Percentiles rank a stretch among this genome's conserved stretches.
Conservation (phyloP, 75 land plant species). For the Larix kaempferi region DNA sequence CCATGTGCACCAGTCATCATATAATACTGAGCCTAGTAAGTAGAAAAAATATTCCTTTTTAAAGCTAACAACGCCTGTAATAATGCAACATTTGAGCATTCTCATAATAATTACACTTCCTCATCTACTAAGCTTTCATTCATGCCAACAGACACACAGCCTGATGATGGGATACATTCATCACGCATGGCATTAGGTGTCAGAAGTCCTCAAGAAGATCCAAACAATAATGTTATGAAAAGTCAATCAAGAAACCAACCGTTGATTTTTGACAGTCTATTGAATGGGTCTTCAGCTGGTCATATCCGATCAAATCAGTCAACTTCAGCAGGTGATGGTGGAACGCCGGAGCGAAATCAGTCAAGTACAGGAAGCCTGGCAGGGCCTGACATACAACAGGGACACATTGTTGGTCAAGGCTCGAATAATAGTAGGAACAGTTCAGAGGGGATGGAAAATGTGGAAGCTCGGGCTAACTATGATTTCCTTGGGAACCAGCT, state of each 20-base stretch:
- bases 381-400: constrained; percentile 4
- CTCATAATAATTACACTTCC: neutral
- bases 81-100: neutral
- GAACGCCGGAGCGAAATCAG: constrained; percentile 6
- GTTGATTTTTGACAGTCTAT: neutral
- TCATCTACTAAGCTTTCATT: constrained; percentile 1
- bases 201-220: neutral
- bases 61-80: neutral
- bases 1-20: neutral
- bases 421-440: neutral
- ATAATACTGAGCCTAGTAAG: neutral
- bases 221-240: constrained; percentile 1
- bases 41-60: neutral
- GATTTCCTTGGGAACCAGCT: constrained; percentile 9
- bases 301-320: constrained; percentile 10
- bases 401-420: neutral
- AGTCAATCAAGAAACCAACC: constrained; percentile 4
- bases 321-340: neutral
- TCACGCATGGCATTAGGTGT: neutral
- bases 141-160: neutral
- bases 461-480: constrained; percentile 8
- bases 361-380: constrained; percentile 8
- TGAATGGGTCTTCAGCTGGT: neutral
- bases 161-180: neutral
- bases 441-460: neutral